A percentile compares a stretch with the other conserved stretches of the same genome.
Evolutionary conservation across 768 basidiomycete species (phyloP).

Genomic region (Termitomyces heimii): DNA sequence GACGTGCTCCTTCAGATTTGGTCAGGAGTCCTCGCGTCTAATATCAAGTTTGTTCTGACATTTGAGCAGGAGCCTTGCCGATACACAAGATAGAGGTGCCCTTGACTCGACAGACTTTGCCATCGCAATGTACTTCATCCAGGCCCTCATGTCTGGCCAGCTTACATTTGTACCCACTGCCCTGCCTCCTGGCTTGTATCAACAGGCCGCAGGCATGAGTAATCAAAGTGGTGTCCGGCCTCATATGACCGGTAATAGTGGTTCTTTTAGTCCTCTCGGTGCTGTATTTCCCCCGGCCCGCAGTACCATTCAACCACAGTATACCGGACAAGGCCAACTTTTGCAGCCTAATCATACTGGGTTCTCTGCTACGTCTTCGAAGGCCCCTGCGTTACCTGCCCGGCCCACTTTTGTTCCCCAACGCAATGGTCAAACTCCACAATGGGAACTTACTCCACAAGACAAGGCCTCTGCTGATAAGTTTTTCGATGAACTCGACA

Average conservation of each 20-base stretch:
- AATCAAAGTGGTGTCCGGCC: constrained; percentile 30
- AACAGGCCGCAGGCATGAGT: constrained; percentile 57
- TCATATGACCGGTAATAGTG: constrained; percentile 59
- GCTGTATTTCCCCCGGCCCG: constrained; percentile 32
- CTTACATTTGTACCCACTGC: constrained; percentile 63
- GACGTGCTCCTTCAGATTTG: constrained; percentile 93
- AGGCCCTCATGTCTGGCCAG: constrained; percentile 81
- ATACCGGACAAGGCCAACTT: constrained; percentile 50
- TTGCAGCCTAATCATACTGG: constrained; percentile 49
- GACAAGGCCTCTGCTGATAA: constrained; percentile 78
- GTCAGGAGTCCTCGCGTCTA: constrained; percentile 33
- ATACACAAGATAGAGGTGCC: constrained; percentile 85
- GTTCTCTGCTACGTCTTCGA: constrained; percentile 23
- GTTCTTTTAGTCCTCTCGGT: constrained; percentile 52
- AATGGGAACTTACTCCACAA: constrained; percentile 79
- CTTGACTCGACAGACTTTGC: constrained; percentile 91
- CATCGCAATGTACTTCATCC: constrained; percentile 95
- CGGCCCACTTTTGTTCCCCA: constrained; percentile 27
- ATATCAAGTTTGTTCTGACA: constrained; percentile 1
- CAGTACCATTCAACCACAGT: constrained; percentile 52
- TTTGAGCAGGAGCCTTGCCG: constrained; percentile 76
- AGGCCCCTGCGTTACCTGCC: constrained; percentile 32
- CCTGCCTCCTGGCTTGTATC: constrained; percentile 82
- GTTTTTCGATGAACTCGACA: constrained; percentile 81
- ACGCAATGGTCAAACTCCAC: constrained; percentile 21